Percentiles rank a stretch among this genome's conserved stretches.
phyloP scores from a whole-genome alignment of 768 basidiomycete genomes.

The Terana coerulea region DNA sequence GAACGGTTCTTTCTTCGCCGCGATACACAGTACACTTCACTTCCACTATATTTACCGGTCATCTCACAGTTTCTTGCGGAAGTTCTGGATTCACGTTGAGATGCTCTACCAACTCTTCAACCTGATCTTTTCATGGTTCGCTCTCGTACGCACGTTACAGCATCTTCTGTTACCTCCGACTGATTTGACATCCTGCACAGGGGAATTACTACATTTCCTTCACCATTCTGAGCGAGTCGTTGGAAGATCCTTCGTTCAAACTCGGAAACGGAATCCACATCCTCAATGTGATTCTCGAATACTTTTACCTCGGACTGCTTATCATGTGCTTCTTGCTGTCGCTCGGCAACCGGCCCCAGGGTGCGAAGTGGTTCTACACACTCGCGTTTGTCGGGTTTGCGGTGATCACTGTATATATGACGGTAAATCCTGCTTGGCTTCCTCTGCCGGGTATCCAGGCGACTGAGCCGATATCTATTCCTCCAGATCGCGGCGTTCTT shows the following conservation, averaged over 20 bases:
- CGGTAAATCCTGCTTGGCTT: slow-evolving; percentile 49
- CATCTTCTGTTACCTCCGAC: background rate
- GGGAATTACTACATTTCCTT: slow-evolving; percentile 94
- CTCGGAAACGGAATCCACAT: slow-evolving; percentile 57
- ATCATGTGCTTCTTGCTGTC: slow-evolving; percentile 85
- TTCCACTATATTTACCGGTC: slow-evolving; percentile 96
- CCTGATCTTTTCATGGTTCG: slow-evolving; percentile 90
- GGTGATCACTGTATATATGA: slow-evolving; percentile 95
- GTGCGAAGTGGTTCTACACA: slow-evolving; percentile 85
- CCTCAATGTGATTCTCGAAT: slow-evolving; percentile 76
- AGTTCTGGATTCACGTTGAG: slow-evolving; percentile 94
- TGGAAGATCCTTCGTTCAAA: slow-evolving; percentile 62
- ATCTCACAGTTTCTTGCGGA: slow-evolving; percentile 75
- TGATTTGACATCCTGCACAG: slow-evolving; percentile 23
- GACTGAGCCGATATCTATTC: too few species aligned
- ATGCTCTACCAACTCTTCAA: slow-evolving; percentile 90
- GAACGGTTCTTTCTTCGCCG: slow-evolving; percentile 98
- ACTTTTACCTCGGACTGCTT: slow-evolving; percentile 84
- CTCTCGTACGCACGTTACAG: slow-evolving; percentile 51
- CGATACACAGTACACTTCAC: slow-evolving; percentile 86
- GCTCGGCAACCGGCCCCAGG: slow-evolving; percentile 90
- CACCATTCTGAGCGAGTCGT: slow-evolving; percentile 65
- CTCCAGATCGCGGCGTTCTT: slow-evolving; percentile 72
- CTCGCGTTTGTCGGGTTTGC: slow-evolving; percentile 84
- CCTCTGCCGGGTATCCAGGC: too few species aligned